Conservation (phyloP, 805 yeast species). For the Cyberlindnera samutprakarnensis region DNA sequence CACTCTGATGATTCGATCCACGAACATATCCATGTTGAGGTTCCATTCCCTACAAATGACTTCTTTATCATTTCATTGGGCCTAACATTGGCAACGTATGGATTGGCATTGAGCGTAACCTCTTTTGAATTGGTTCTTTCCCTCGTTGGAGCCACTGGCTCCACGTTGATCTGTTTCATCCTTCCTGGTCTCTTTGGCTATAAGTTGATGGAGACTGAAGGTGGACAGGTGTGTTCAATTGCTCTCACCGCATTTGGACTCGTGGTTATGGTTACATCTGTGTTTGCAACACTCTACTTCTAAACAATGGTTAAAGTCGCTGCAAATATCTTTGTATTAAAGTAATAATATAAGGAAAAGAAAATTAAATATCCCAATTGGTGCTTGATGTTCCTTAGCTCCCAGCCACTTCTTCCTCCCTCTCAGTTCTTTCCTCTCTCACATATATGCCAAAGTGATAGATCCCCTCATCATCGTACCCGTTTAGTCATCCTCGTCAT, state of each 20-base stretch:
- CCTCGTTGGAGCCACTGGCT: conserved; percentile 78
- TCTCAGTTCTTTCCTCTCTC: neutral
- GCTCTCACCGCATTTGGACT: conserved; percentile 62
- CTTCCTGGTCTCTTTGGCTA: conserved; percentile 75
- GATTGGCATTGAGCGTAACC: conserved; percentile 48
- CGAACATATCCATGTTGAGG: too few relatives aligned
- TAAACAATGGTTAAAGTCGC: conserved; percentile 1
- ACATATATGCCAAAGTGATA: too few relatives aligned
- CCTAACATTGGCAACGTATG: conserved; percentile 41
- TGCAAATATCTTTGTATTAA: too few relatives aligned
- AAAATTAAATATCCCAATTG: too few relatives aligned
- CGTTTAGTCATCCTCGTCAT: conserved; percentile 51
- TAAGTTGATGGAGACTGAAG: conserved; percentile 28
- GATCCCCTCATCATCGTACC: neutral
- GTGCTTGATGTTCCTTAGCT: neutral
- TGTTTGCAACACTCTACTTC: conserved; percentile 29
- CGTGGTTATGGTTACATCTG: conserved; percentile 61
- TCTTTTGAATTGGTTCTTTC: conserved; percentile 67
- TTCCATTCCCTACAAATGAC: conserved; percentile 38
- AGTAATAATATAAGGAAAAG: too few relatives aligned
- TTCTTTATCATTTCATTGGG: conserved; percentile 43
- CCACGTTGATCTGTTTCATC: conserved; percentile 70
- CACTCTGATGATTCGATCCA: conserved; percentile 14
- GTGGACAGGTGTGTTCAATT: conserved; percentile 42
- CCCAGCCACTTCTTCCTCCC: neutral